Conservation (phyloP, 306 rosid species). For the Inga leiocalycina region DNA sequence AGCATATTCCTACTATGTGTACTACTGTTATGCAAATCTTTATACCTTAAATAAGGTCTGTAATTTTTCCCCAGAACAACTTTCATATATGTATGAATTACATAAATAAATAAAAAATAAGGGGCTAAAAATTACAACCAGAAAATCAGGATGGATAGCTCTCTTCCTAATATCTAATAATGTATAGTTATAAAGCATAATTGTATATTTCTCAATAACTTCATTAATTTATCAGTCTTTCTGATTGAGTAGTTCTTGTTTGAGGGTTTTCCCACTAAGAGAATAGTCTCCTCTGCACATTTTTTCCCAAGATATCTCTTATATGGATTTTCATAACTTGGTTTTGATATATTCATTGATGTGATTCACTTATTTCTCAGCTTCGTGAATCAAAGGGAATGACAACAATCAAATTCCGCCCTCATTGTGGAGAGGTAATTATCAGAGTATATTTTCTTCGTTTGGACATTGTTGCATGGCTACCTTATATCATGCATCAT, state of each 20-base stretch:
- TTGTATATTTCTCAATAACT: conserved; percentile 8
- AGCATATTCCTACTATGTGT: conserved; percentile 76
- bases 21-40: conserved; percentile 86
- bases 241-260: neutral
- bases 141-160: neutral
- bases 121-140: neutral
- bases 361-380: conserved; percentile 46
- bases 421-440: conserved; percentile 86
- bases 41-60: conserved; percentile 71
- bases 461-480: neutral
- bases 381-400: conserved; percentile 87
- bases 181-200: neutral
- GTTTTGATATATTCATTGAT: conserved; percentile 32
- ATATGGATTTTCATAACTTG: neutral
- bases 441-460: conserved; percentile 20
- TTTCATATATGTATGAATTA: neutral
- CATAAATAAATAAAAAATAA: neutral
- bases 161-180: neutral
- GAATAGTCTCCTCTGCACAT: neutral
- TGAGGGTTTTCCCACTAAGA: neutral
- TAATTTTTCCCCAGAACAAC: conserved; percentile 7
- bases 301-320: neutral
- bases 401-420: conserved; percentile 84
- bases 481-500: conserved; percentile 24
- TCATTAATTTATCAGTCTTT: neutral